Evolutionary conservation across 2,329 filamentous ascomycete species (phyloP), one percentile per base, ranked within the genome.

Genomic region (Xylariales sp.): DNA sequence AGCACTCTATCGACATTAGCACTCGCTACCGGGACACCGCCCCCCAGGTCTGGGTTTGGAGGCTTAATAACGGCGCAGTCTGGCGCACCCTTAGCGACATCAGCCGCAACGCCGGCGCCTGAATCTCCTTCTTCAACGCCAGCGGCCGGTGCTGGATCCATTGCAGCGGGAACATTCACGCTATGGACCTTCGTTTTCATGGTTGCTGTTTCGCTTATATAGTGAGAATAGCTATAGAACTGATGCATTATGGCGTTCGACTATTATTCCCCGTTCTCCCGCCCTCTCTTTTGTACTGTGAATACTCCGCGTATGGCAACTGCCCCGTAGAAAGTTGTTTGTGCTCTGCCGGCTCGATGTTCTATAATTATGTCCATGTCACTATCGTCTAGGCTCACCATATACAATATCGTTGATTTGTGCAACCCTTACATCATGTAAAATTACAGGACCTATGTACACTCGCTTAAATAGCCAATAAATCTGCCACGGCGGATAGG

Each of bases 21-120:
- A 2, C 56, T 65, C 5, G 69, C 56, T 1, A 67, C 64, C 0
- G 69, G 67, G 2, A 67, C 67, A 8, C 69, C 69, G 3, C 59
- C 68, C 9, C 30, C 59, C 2, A 66, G 36, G 3, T 67, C 66
- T 3, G 64, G 66, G 16, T 46, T 64, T 8, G 48, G 56, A 0
- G 49, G 30, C 18, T 10, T 69, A 18, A 48, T 63, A 5, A 65
- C 63, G 5, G 48, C 53, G 8, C 16, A 57, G 6, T 30, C 65
- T 1, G 48, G 12, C 14, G 23, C 12, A 16, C 56, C 60, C 7
- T 16, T 55, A 1, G 53, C 61, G n/a, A 50, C 60, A 9, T 16
- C 34, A 16, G 48, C 64, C 36, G 10, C 39, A 9, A 9, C 53
- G 9, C 3, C 48, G n/a, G 43, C 50, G 12, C 32, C 59, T 5